Conservation (phyloP, 2,329 filamentous ascomycete genomes). For the Neofusicoccum parvum region DNA sequence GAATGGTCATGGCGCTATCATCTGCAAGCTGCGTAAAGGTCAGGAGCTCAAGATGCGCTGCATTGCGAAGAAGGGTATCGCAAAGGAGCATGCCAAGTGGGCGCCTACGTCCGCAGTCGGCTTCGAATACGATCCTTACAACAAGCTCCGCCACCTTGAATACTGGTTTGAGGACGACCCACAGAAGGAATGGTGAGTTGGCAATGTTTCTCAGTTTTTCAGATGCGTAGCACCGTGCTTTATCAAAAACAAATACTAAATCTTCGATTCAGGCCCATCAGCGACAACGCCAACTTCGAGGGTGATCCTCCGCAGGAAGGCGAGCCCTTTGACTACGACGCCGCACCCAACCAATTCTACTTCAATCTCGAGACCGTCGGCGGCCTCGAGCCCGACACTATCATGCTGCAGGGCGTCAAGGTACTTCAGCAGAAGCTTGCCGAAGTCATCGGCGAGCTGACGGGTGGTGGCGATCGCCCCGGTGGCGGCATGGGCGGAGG, state of each 20-base stretch:
- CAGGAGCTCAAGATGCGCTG: slow-evolving; percentile 91
- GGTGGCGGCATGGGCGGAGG: slow-evolving; percentile 46
- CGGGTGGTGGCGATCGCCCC: slow-evolving; percentile 45
- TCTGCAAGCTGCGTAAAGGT: slow-evolving; percentile 85
- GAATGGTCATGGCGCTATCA: slow-evolving; percentile 78
- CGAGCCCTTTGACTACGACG: slow-evolving; percentile 88
- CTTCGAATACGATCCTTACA: slow-evolving; percentile 98
- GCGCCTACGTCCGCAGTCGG: slow-evolving; percentile 87
- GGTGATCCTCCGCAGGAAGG: slow-evolving; percentile 74
- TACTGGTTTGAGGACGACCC: slow-evolving; percentile 93
- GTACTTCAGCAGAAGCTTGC: slow-evolving; percentile 90
- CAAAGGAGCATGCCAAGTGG: slow-evolving; percentile 99
- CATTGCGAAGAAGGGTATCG: slow-evolving; percentile 96
- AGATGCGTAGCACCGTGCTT: not conserved
- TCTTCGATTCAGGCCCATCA: slow-evolving; percentile 66
- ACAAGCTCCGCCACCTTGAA: slow-evolving; percentile 88
- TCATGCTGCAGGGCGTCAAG: slow-evolving; percentile 85
- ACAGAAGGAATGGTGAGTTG: slow-evolving; percentile 76
- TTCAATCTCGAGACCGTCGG: slow-evolving; percentile 90
- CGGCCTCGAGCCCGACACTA: slow-evolving; percentile 83
- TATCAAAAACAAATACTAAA: too few species aligned
- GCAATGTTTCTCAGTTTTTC: not conserved
- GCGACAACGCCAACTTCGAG: slow-evolving; percentile 77
- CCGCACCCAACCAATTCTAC: slow-evolving; percentile 83
- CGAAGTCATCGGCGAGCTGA: slow-evolving; percentile 68